Conservation (phyloP, 1,139 yeast genomes). For the Magnusiomyces suaveolens region DNA sequence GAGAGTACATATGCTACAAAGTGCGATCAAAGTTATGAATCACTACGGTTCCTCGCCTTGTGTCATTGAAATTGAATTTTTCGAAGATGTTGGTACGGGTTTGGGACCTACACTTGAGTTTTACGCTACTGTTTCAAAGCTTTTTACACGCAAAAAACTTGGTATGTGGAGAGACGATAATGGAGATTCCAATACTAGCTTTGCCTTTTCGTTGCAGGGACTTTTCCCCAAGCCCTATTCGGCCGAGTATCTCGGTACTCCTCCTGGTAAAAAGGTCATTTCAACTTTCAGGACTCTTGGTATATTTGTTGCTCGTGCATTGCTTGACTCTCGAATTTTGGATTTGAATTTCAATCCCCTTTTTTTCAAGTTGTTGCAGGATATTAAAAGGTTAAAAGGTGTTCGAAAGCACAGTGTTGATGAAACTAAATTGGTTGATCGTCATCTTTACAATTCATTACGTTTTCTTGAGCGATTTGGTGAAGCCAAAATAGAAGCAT, state of each 20-base stretch:
- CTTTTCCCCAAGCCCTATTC: conserved; percentile 65
- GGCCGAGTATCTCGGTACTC: conserved; percentile 10
- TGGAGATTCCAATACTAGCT: conserved; percentile 32
- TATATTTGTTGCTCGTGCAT: conserved; percentile 73
- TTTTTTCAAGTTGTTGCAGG: conserved; percentile 38
- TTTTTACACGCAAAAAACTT: conserved; percentile 50
- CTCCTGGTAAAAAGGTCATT: conserved; percentile 37
- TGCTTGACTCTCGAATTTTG: conserved; percentile 75
- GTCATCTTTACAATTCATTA: conserved; percentile 52
- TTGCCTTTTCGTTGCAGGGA: conserved; percentile 41
- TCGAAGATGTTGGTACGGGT: conserved; percentile 93
- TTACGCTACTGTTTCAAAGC: conserved; percentile 71
- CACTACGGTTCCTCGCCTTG: conserved; percentile 74
- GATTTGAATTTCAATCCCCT: conserved; percentile 70
- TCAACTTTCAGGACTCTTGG: conserved; percentile 63
- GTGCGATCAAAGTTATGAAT: conserved; percentile 72
- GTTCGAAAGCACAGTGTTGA: conserved; percentile 27
- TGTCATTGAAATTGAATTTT: conserved; percentile 76
- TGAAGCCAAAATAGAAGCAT: conserved; percentile 17
- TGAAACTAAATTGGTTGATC: conserved; percentile 45
- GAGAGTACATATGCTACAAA: conserved; percentile 58
- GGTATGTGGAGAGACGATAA: conserved; percentile 61
- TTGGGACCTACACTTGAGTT: conserved; percentile 93
- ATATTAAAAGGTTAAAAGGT: neutral
- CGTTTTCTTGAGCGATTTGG: conserved; percentile 42